These are phyloP conservation scores for Ehretia macrophylla DNA, from an alignment of 257 asterid genomes.

Conservation along the genomic window DNA sequence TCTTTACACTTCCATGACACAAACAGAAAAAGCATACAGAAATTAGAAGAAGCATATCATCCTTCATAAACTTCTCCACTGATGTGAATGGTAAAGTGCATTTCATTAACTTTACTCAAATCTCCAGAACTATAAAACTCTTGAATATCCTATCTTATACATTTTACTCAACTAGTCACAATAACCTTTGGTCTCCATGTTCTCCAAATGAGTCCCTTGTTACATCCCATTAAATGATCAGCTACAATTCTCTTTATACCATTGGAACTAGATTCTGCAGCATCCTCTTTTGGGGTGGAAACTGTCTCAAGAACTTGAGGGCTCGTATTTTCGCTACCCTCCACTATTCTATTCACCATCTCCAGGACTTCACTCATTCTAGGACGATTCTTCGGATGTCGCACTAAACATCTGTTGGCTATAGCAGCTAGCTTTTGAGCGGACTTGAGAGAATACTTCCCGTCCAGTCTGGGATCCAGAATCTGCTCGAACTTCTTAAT, in stretches of 20 bases:
- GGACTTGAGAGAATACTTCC: slow-evolving; percentile 50
- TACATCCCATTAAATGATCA: slow-evolving; percentile 45
- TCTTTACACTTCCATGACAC: too few relatives aligned
- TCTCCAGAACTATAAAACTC: too few relatives aligned
- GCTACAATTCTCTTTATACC: slow-evolving; percentile 44
- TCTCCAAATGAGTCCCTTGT: slow-evolving; percentile 41
- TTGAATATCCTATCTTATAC: not conserved
- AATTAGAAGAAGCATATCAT: too few relatives aligned
- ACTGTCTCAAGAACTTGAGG: slow-evolving; percentile 20
- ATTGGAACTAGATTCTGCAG: slow-evolving; percentile 22
- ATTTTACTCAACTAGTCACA: slow-evolving; percentile 20
- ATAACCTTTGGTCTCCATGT: slow-evolving; percentile 49
- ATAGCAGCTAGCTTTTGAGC: slow-evolving; percentile 82
- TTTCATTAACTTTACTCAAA: too few relatives aligned
- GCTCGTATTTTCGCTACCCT: slow-evolving; percentile 21
- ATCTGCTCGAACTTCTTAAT: slow-evolving; percentile 67
- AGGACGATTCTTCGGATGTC: slow-evolving; percentile 75
- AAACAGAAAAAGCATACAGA: too few relatives aligned
- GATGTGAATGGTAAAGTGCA: too few relatives aligned
- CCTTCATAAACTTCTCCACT: too few relatives aligned
- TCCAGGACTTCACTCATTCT: slow-evolving; percentile 71
- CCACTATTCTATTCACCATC: slow-evolving; percentile 46
- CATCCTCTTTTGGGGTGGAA: slow-evolving; percentile 17
- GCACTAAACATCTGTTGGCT: slow-evolving; percentile 61
- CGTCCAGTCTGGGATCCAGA: slow-evolving; percentile 71